Evolutionary conservation across 208 protist genomes (phyloP), one percentile per base, ranked within the genome.

Genomic region (Endotrypanum monterogeii): DNA sequence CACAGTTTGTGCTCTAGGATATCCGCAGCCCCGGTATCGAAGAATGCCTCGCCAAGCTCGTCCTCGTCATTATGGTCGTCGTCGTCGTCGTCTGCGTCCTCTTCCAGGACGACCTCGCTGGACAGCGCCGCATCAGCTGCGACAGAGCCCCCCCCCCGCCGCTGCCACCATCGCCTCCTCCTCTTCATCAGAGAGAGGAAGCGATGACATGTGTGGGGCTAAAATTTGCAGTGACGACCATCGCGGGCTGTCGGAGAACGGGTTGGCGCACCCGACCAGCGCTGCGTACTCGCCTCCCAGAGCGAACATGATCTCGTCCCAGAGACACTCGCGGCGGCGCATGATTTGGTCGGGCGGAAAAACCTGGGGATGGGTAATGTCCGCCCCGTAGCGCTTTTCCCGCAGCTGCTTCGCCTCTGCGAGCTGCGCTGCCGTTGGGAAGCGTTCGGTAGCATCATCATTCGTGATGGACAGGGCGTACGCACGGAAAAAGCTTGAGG

Each of bases 221-320:
- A 88, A 62, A 46, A 90, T 90, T 58, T 88, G 80, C 62, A 88
- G 84, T 28, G 81, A 72, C 44, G 86, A 70, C 39, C 80, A 73
- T 35, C 79, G 78, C 14, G 79, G 67, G 44, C 51, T 83, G 62
- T 80, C 83, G 11, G 86, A 83, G 75, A 96, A 94, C 4, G 92
- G 92, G 63, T 94, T 96, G 20, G 86, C 81, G 79, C 87, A 88
- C 32, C 92, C 92, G 18, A 92, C 90, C 16, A 96, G 78, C 41
- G 86, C 70, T 48, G 79, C 71, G 70, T 87, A 96, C 72, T 94
- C 89, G 16, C 90, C 89, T 25, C 92, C 92, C 44, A 96, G 80
- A 55, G 80, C 84, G 65, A 84, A 94, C 87, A 96, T 83, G 25
- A 96, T 91, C 79, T 96, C 83, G 52, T 96, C 92, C 92, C 92